These are phyloP conservation scores for Nicotiana attenuata DNA, from an alignment of 257 asterid species.

Conservation along the genomic window DNA sequence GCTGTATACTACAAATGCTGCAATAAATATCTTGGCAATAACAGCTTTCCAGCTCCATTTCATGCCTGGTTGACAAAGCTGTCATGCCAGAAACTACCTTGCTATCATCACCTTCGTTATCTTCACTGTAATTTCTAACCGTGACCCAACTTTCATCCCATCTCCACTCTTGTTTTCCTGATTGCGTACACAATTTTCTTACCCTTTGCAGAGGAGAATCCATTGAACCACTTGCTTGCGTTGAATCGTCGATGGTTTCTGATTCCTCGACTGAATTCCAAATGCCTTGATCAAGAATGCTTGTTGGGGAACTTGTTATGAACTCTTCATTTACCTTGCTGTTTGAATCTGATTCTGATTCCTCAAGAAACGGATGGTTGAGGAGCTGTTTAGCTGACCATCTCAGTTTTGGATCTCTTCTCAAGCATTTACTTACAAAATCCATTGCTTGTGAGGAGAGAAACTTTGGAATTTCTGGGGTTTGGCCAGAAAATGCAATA, in stretches of 20 bases:
- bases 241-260: not conserved
- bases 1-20: not conserved
- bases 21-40: not conserved
- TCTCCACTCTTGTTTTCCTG: conserved; percentile 35
- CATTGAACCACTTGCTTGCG: not conserved
- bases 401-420: not conserved
- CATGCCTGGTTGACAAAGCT: not conserved
- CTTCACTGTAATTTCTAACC: conserved; percentile 27
- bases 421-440: conserved; percentile 54
- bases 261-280: conserved; percentile 63
- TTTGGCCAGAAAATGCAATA: conserved; percentile 55
- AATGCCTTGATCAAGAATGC: conserved; percentile 56
- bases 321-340: conserved; percentile 5
- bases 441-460: conserved; percentile 52
- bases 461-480: conserved; percentile 43
- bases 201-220: conserved; percentile 22
- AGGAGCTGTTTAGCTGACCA: conserved; percentile 58
- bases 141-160: conserved; percentile 40
- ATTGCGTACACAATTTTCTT: conserved; percentile 10
- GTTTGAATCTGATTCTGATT: not conserved
- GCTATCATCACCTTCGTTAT: not conserved
- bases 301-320: conserved; percentile 46
- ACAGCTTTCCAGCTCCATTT: not conserved
- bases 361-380: conserved; percentile 47
- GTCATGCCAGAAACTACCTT: not conserved